These are phyloP conservation scores for Eremomyces bilateralis DNA, from an alignment of 495 filamentous ascomycete species.

Conservation along the genomic window DNA sequence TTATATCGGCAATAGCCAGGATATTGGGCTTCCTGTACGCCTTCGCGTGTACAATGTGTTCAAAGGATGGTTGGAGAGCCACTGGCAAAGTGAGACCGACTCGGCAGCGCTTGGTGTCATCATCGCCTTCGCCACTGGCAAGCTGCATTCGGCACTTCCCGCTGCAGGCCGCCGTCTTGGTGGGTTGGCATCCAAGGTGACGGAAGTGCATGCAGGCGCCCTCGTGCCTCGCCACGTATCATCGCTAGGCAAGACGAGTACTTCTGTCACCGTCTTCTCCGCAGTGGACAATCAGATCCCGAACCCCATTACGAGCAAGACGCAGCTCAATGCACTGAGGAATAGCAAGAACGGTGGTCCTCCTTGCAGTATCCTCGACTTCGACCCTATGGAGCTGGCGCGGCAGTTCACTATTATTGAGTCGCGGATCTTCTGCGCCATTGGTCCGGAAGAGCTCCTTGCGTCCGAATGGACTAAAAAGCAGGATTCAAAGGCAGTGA, in stretches of 20 bases:
- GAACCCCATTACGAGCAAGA: constrained; percentile 44
- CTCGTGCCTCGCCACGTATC: constrained; percentile 74
- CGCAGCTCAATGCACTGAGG: constrained; percentile 49
- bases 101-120: constrained; percentile 52
- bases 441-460: constrained; percentile 83
- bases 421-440: constrained; percentile 79
- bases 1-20: constrained; percentile 58
- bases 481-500: constrained; percentile 53
- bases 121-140: constrained; percentile 50
- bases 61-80: constrained; percentile 91
- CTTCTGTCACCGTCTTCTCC: constrained; percentile 44
- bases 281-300: constrained; percentile 47
- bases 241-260: constrained; percentile 71
- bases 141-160: constrained; percentile 44
- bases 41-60: constrained; percentile 89
- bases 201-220: constrained; percentile 39
- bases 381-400: constrained; percentile 81
- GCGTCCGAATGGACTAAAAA: constrained; percentile 86
- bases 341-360: constrained; percentile 51
- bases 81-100: constrained; percentile 76
- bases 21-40: constrained; percentile 56
- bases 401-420: constrained; percentile 88
- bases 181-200: constrained; percentile 67
- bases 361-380: constrained; percentile 62
- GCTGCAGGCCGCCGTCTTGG: constrained; percentile 56